A percentile compares a stretch with the other conserved stretches of the same genome.
Conservation (phyloP, 139 green algal species). For the Haematococcus lacustris region DNA sequence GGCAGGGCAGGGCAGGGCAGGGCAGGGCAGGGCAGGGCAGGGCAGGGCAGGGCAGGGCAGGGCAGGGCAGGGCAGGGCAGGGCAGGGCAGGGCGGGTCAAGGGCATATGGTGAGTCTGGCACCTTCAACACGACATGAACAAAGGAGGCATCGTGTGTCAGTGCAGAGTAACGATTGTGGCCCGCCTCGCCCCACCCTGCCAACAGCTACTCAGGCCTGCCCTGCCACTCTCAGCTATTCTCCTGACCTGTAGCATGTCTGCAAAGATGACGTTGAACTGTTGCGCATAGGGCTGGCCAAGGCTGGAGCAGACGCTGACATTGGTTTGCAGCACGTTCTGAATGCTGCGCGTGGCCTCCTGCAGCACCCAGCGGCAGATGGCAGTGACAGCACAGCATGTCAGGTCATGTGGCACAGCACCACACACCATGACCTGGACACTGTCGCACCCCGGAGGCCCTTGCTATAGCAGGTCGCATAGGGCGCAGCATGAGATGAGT, state of each 20-base stretch:
- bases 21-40: not conserved
- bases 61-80: not conserved
- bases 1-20: not conserved
- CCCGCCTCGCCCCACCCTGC: not conserved
- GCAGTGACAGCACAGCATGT: too few relatives aligned
- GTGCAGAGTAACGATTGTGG: not conserved
- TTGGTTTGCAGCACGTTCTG: slow-evolving; percentile 94
- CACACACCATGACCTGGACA: too few relatives aligned
- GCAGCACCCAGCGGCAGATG: too few relatives aligned
- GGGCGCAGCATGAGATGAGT: too few relatives aligned
- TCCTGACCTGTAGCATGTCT: slow-evolving; percentile 74
- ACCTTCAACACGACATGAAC: too few relatives aligned
- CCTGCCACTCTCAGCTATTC: not conserved
- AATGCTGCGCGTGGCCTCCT: slow-evolving; percentile 69
- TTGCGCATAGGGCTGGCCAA: slow-evolving; percentile 79
- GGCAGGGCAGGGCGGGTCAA: not conserved
- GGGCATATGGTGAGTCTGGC: not conserved
- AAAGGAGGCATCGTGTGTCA: not conserved
- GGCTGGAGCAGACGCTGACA: slow-evolving; percentile 68
- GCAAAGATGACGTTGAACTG: slow-evolving; percentile 87
- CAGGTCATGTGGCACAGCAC: too few relatives aligned
- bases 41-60: not conserved
- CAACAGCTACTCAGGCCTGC: not conserved
- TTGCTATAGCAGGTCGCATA: too few relatives aligned
- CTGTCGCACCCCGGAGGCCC: too few relatives aligned